phyloP scores from a whole-genome alignment of 768 basidiomycete genomes.

The Phlebiopsis gigantea region DNA sequence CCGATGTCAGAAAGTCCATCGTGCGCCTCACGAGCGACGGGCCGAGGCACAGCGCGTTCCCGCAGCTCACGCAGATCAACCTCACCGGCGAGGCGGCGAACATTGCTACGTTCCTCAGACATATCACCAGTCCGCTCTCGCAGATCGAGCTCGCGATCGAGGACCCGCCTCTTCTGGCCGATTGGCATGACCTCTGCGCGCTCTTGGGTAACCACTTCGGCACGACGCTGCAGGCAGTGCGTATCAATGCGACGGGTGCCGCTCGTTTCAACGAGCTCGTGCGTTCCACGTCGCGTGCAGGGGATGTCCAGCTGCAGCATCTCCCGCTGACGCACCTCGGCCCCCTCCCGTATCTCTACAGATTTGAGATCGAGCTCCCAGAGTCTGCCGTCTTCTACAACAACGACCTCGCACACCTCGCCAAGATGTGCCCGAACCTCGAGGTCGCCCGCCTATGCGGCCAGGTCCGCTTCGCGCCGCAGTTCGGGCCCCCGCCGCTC shows the following conservation, averaged over 20 bases:
- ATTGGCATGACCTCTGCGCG: slow-evolving; percentile 69
- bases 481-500: slow-evolving; percentile 48
- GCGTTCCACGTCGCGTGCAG: slow-evolving; percentile 63
- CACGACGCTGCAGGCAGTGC: slow-evolving; percentile 52
- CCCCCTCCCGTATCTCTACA: slow-evolving; percentile 46
- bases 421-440: slow-evolving; percentile 59
- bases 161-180: slow-evolving; percentile 67
- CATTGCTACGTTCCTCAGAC: slow-evolving; percentile 66
- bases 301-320: slow-evolving; percentile 51
- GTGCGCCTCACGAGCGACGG: slow-evolving; percentile 60
- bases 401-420: slow-evolving; percentile 52
- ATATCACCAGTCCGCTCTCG: slow-evolving; percentile 59
- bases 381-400: slow-evolving; percentile 66
- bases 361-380: slow-evolving; percentile 75
- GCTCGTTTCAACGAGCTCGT: slow-evolving; percentile 80
- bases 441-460: slow-evolving; percentile 68
- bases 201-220: slow-evolving; percentile 61
- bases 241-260: slow-evolving; percentile 59
- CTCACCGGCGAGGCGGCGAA: slow-evolving; percentile 68
- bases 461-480: slow-evolving; percentile 55
- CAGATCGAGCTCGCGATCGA: slow-evolving; percentile 73
- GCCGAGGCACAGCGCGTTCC: slow-evolving; percentile 51
- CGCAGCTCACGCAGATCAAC: slow-evolving; percentile 52
- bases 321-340: slow-evolving; percentile 58
- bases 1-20: slow-evolving; percentile 66